phyloP scores from a whole-genome alignment of 2,329 filamentous ascomycete genomes.

The Colletotrichum incanum region DNA sequence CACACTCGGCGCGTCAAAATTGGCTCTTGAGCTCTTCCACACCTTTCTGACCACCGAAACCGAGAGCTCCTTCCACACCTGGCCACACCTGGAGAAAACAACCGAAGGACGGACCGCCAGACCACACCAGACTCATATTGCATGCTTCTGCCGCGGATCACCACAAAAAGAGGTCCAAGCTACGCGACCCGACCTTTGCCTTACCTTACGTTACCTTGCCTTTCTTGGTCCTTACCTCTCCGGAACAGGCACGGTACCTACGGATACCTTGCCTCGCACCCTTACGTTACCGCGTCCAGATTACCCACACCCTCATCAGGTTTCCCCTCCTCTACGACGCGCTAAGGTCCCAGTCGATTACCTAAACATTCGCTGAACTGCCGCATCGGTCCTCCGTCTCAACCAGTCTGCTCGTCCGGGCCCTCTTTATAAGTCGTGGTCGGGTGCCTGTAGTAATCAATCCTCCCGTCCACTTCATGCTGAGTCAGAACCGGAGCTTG shows the following conservation, averaged over 20 bases:
- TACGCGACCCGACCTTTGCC: slow-evolving; percentile 24
- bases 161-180: slow-evolving; percentile 36
- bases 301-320: slow-evolving; percentile 40
- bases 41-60: background rate
- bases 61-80: slow-evolving; percentile 21
- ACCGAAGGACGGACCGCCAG: slow-evolving; percentile 12
- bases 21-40: slow-evolving; percentile 9
- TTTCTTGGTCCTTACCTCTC: slow-evolving; percentile 32
- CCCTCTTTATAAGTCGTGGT: slow-evolving; percentile 42
- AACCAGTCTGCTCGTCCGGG: slow-evolving; percentile 41
- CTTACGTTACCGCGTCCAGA: slow-evolving; percentile 38
- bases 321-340: slow-evolving; percentile 43
- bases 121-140: slow-evolving; percentile 6
- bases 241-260: slow-evolving; percentile 28
- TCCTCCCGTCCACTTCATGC: slow-evolving; percentile 43
- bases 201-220: slow-evolving; percentile 29
- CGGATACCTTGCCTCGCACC: slow-evolving; percentile 34
- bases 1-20: slow-evolving; percentile 37
- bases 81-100: slow-evolving; percentile 26
- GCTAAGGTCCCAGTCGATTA: slow-evolving; percentile 43
- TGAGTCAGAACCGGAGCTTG: slow-evolving; percentile 45
- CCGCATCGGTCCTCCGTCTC: slow-evolving; percentile 41
- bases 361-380: slow-evolving; percentile 42
- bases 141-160: slow-evolving; percentile 36
- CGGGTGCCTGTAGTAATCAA: slow-evolving; percentile 44